A percentile compares a stretch with the other conserved stretches of the same genome.
Evolutionary conservation across 176 grass and related monocot genomes (phyloP).

Genomic region (Cenchrus fungigraminus): DNA sequence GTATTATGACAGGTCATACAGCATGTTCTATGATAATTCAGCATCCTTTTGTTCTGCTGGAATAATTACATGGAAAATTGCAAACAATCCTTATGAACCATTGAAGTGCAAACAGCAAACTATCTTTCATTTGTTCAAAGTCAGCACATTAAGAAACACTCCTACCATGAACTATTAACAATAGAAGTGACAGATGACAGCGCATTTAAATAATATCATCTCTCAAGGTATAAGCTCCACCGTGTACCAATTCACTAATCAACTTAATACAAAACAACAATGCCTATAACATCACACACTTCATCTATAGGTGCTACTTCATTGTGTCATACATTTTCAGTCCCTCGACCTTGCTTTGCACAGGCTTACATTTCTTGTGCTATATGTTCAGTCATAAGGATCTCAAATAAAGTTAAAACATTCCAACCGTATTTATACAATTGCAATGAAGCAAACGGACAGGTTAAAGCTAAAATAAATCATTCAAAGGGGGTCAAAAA

Average conservation of each 20-base stretch:
- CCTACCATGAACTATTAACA: background rate
- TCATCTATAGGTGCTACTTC: background rate
- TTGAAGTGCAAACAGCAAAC: background rate
- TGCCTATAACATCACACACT: background rate
- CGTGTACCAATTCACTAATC: background rate
- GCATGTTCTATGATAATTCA: background rate
- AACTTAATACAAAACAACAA: background rate
- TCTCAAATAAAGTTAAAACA: background rate
- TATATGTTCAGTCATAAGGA: background rate
- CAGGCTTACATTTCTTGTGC: background rate
- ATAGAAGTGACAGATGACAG: background rate
- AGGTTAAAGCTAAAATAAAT: constrained; percentile 1
- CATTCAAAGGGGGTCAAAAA: background rate
- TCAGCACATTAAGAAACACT: background rate
- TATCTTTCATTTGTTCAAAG: background rate
- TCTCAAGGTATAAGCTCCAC: background rate
- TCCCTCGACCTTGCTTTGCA: background rate
- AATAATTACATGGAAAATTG: background rate
- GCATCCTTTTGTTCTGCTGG: background rate
- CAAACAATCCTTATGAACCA: background rate
- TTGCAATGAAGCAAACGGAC: background rate
- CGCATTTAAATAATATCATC: background rate
- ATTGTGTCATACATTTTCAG: background rate
- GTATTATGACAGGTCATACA: background rate
- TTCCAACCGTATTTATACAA: background rate